These are phyloP conservation scores for Talaromyces funiculosus DNA, from an alignment of 2,329 filamentous ascomycete species.

Conservation along the genomic window DNA sequence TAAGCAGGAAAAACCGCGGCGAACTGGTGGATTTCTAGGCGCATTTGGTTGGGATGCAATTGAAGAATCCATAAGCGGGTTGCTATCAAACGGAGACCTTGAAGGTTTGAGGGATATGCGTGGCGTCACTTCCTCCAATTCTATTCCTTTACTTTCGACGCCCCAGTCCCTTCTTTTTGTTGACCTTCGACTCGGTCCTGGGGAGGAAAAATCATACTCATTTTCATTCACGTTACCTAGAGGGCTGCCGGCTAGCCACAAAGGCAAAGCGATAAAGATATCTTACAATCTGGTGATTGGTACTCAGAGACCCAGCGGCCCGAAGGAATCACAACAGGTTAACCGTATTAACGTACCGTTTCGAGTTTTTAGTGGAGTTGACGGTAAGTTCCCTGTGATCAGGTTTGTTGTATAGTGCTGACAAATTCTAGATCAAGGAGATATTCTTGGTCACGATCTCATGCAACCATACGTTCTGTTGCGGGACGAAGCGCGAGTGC, in stretches of 20 bases:
- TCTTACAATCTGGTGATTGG: slow-evolving; percentile 86
- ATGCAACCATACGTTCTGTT: slow-evolving; percentile 91
- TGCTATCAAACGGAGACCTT: slow-evolving; percentile 79
- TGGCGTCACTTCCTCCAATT: slow-evolving; percentile 75
- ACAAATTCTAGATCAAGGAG: slow-evolving; percentile 56
- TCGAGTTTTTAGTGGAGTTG: slow-evolving; percentile 86
- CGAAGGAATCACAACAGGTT: slow-evolving; percentile 71
- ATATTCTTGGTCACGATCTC: slow-evolving; percentile 85
- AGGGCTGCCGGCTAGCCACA: slow-evolving; percentile 84
- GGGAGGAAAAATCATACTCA: slow-evolving; percentile 80
- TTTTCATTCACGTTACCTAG: slow-evolving; percentile 82
- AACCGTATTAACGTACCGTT: slow-evolving; percentile 91
- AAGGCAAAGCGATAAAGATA: slow-evolving; percentile 90
- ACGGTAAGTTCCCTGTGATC: slow-evolving; percentile 45
- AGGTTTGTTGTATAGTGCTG: slow-evolving; percentile 15
- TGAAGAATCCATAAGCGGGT: slow-evolving; percentile 77
- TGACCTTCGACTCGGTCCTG: slow-evolving; percentile 77
- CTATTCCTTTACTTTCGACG: slow-evolving; percentile 85
- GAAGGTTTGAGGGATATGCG: slow-evolving; percentile 96
- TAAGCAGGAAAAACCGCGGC: slow-evolving; percentile 46
- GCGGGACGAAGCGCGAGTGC: slow-evolving; percentile 70
- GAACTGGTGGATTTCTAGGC: slow-evolving; percentile 72
- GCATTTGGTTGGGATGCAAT: slow-evolving; percentile 83
- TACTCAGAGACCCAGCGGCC: slow-evolving; percentile 75
- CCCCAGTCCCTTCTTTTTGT: slow-evolving; percentile 96